Base-by-base conservation (phyloP, 1,284 basidiomycete genomes). In the Cryptococcus floricola region DNA sequence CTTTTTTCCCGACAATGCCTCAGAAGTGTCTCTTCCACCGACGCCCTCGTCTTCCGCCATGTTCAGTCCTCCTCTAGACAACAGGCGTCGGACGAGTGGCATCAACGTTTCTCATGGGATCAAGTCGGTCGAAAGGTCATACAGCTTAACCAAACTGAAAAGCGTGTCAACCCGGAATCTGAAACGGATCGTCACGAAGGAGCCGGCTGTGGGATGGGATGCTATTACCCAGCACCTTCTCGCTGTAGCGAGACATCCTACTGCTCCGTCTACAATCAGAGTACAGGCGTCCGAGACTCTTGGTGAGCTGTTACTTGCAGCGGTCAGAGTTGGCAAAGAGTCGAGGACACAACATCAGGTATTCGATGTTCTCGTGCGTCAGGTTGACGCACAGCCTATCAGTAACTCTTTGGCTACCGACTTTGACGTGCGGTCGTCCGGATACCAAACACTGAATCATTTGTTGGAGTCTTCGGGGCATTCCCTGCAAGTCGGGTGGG, bases 391-490 rank as follows among this genome's bases (percentile, higher is more conserved):
- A 64, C 51, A 62, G 63, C 70, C 68, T 61, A 58, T 67, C 70
- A 63, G 62, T 63, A 69, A 45, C 53, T 66, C 39, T 8, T 63
- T 53, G 52, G 71, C 60, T 66, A 68, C 70, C n/a, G 70, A 75
- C 62, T 74, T 82, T 54, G 94, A 97, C 65, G 80, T 98, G 44
- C 83, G 93, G 13, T 82, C 86, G 28, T 87, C 91, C 80, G 92
- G 91, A 0, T 80, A 95, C 52, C 90, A 95, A 65, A 91, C 89
- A 0, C 77, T 98, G 18, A 89, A 93, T 65, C 85, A 88, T 64
- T 89, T 96, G 52, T 79, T 98, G 16, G 91, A 98, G 73, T 85
- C 87, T 0, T 90, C 90, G 0, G 94, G 91, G 0, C 93, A 98
- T 75, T 90, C 89, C 0, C 81, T 98, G 2, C 82, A 91, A 7